These are phyloP conservation scores for Hevea brasiliensis DNA, from an alignment of 345 rosid genomes.

Conservation along the genomic window DNA sequence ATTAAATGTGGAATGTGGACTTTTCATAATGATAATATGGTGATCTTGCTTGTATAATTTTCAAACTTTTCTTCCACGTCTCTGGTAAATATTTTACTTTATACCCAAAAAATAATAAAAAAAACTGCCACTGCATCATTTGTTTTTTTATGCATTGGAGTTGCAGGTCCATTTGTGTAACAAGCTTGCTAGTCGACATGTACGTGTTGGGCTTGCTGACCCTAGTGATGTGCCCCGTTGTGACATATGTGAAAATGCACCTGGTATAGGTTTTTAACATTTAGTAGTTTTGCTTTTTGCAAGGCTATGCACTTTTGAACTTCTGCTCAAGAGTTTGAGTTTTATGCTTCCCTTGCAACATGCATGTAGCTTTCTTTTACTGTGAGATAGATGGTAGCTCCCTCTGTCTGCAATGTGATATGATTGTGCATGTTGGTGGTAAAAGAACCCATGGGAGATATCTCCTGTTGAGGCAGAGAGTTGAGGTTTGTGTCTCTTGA, in stretches of 20 bases:
- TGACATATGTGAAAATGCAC: slow-evolving; percentile 83
- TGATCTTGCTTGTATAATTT: background rate
- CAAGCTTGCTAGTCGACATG: slow-evolving; percentile 82
- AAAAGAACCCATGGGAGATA: slow-evolving; percentile 77
- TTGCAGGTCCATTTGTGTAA: slow-evolving; percentile 81
- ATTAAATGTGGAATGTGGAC: background rate
- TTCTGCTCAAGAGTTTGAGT: slow-evolving; percentile 20
- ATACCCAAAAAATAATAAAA: no score
- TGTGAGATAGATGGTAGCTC: slow-evolving; percentile 87
- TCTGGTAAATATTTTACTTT: background rate
- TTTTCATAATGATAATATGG: background rate
- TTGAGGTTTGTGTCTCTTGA: slow-evolving; percentile 58
- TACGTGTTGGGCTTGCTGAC: slow-evolving; percentile 71
- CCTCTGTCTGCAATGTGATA: slow-evolving; percentile 87
- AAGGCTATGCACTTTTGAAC: background rate
- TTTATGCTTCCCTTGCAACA: slow-evolving; percentile 20
- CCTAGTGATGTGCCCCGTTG: slow-evolving; percentile 76
- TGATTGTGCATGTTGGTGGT: slow-evolving; percentile 87
- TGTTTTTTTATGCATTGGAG: background rate
- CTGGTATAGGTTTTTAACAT: slow-evolving; percentile 43
- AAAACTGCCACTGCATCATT: background rate
- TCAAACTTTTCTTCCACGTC: background rate
- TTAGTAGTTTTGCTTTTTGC: background rate
- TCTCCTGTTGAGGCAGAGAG: slow-evolving; percentile 73
- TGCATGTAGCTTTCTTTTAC: slow-evolving; percentile 73